These are phyloP conservation scores for Penicillium sp. DNA, from an alignment of 2,329 filamentous ascomycete species.

Conservation along the genomic window DNA sequence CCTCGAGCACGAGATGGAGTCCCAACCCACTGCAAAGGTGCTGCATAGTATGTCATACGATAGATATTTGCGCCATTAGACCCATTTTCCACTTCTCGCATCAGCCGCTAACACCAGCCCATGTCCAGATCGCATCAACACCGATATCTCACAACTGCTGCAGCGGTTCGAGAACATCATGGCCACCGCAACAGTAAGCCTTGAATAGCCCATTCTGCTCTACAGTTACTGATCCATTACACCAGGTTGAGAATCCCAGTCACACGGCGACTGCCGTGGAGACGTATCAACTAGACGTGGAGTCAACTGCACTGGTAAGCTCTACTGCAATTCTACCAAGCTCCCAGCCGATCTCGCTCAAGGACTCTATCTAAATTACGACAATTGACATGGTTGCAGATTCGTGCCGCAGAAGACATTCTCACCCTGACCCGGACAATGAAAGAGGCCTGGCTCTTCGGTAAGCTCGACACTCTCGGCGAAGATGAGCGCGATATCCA, in stretches of 20 bases:
- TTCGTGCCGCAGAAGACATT: constrained; percentile 59
- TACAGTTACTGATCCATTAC: neutral
- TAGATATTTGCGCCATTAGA: too few relatives aligned
- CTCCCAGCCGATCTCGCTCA: neutral
- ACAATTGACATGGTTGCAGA: constrained; percentile 32
- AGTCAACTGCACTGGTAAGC: constrained; percentile 54
- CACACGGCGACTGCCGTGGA: constrained; percentile 54
- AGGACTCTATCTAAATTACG: neutral
- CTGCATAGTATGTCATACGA: constrained; percentile 24
- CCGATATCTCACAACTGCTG: constrained; percentile 44
- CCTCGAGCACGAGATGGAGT: constrained; percentile 29
- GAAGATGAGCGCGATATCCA: constrained; percentile 39
- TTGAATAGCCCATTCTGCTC: neutral
- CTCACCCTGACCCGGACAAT: constrained; percentile 56
- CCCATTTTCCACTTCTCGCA: too few relatives aligned
- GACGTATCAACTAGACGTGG: constrained; percentile 55
- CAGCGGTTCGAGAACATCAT: constrained; percentile 55
- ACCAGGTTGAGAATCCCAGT: constrained; percentile 48
- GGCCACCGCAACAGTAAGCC: constrained; percentile 47
- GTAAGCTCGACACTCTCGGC: constrained; percentile 56
- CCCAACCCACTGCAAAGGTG: constrained; percentile 27
- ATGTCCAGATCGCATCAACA: constrained; percentile 43
- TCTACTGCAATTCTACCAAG: neutral
- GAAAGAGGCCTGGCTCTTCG: constrained; percentile 64
- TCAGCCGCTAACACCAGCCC: constrained; percentile 1